Evolutionary conservation across 1,284 basidiomycete species (phyloP), one percentile per base, ranked within the genome.

Genomic region (Moesziomyces antarcticus): DNA sequence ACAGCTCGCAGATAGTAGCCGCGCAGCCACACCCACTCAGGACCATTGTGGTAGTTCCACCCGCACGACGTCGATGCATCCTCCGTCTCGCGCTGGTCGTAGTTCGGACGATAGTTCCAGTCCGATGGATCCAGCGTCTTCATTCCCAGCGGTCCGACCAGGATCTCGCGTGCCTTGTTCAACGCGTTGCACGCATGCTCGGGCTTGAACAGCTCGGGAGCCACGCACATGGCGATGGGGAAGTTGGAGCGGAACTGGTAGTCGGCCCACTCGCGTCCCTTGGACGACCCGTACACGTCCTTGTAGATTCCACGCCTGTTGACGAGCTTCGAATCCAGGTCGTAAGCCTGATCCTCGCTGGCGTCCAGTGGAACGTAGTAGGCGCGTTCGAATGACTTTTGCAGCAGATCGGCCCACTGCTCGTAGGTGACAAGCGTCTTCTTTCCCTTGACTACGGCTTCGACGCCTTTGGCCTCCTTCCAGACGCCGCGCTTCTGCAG

Each of bases 271-370:
- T 94, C 93, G 20, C 80, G 62, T 11, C 78, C 78, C 47, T 72
- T 73, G 33, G 78, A 77, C 7, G 67, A 70, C 9, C 82, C 93
- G 77, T 92, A 93, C 6, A 98, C 94, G 81, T 99, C 96, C 87
- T 99, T 99, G 88, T 99, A 99, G 84, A 98, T 96, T 5, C 96
- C 96, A 50, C 96, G 89, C 24, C 93, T 91, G 84, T 94, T 93
- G 73, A 97, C 88, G 35, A 97, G 85, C 30, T 82, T 87, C 1
- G 92, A 75, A 80, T 93, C 88, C 70, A 97, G 84, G 57, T 88
- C 87, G 86, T 93, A 94, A 41, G 89, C 86, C 9, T 80, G 72
- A 82, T 99, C 95, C 24, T 93, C 89, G 11, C 86, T 81, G 0
- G 91, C 87, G 82, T 95, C 92, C n/a, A 88, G 68, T 14, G 95